Evolutionary conservation across 2,329 filamentous ascomycete species (phyloP).

Genomic region (Colletotrichum nymphaeae): DNA sequence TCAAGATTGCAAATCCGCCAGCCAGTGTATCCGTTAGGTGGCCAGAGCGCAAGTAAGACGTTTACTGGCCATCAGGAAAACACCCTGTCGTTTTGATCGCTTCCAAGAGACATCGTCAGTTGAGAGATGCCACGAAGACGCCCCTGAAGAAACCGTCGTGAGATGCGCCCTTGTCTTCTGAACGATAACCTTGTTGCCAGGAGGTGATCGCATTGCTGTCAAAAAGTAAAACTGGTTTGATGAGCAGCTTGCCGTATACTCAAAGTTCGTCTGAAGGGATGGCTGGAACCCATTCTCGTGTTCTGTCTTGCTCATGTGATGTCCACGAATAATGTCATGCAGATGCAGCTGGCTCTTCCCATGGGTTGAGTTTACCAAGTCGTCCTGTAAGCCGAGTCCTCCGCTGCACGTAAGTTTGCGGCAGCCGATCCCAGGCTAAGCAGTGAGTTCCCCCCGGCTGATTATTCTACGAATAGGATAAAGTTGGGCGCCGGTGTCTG

Average conservation of each 20-base stretch:
- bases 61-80: slow-evolving; percentile 5
- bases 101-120: slow-evolving; percentile 4
- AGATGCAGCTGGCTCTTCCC: neutral
- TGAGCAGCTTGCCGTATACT: slow-evolving; percentile 1
- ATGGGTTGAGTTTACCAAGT: neutral
- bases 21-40: neutral
- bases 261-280: slow-evolving; percentile 31
- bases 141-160: slow-evolving; percentile 10
- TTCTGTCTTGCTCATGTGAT: slow-evolving; percentile 1
- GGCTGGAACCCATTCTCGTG: slow-evolving; percentile 15
- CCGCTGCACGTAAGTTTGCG: neutral
- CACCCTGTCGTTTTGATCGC: neutral
- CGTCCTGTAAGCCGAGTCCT: neutral
- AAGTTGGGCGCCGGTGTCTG: neutral
- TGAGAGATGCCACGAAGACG: neutral
- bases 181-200: slow-evolving; percentile 9
- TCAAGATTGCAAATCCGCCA: slow-evolving; percentile 38
- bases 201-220: neutral
- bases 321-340: neutral
- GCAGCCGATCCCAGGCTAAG: neutral
- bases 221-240: slow-evolving; percentile 17
- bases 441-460: neutral
- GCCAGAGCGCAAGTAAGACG: slow-evolving; percentile 1
- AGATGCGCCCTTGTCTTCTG: slow-evolving; percentile 7
- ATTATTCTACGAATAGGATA: neutral